A percentile compares a stretch with the other conserved stretches of the same genome.
Evolutionary conservation across 176 grass and related monocot species (phyloP).

Genomic region (Olyra latifolia): DNA sequence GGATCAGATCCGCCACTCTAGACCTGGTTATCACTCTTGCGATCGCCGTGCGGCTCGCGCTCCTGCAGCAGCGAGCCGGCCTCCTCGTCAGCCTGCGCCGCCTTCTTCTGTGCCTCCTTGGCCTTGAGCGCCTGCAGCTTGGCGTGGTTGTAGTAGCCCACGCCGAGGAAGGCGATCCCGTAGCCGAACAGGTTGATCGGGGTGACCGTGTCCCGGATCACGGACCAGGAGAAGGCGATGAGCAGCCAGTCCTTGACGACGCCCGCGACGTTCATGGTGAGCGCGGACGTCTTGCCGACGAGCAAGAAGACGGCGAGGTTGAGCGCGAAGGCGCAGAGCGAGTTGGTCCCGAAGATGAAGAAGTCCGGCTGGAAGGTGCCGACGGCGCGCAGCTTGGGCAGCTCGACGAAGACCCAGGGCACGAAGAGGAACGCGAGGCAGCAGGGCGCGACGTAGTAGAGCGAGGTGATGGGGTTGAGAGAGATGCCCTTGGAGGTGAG

Average conservation of each 20-base stretch:
- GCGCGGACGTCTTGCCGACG: slow-evolving; percentile 87
- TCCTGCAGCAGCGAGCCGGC: slow-evolving; percentile 69
- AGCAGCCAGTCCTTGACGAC: slow-evolving; percentile 97
- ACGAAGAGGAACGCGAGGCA: slow-evolving; percentile 81
- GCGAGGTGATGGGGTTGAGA: slow-evolving; percentile 97
- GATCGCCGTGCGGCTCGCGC: slow-evolving; percentile 47
- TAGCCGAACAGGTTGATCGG: slow-evolving; percentile 88
- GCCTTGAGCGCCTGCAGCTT: slow-evolving; percentile 95
- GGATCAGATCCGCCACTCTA: slow-evolving; percentile 33
- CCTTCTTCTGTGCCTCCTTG: slow-evolving; percentile 95
- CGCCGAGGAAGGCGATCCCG: slow-evolving; percentile 85
- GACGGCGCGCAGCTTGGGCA: slow-evolving; percentile 61
- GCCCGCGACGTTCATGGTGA: slow-evolving; percentile 97
- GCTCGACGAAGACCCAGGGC: slow-evolving; percentile 74
- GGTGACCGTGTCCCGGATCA: slow-evolving; percentile 88
- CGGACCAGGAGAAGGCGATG: slow-evolving; percentile 96
- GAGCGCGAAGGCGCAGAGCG: slow-evolving; percentile 80
- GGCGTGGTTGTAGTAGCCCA: slow-evolving; percentile 92
- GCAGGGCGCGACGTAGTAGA: slow-evolving; percentile 89
- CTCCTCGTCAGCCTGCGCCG: slow-evolving; percentile 77
- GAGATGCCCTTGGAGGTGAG: slow-evolving; percentile 96
- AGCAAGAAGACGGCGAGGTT: slow-evolving; percentile 91
- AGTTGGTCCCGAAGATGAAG: slow-evolving; percentile 84
- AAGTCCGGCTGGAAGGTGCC: slow-evolving; percentile 67
- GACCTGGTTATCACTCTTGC: slow-evolving; percentile 66